Percentiles rank a stretch among this genome's conserved stretches.
Evolutionary conservation across 1,284 basidiomycete genomes (phyloP).

Genomic region (Tilletia setariae): DNA sequence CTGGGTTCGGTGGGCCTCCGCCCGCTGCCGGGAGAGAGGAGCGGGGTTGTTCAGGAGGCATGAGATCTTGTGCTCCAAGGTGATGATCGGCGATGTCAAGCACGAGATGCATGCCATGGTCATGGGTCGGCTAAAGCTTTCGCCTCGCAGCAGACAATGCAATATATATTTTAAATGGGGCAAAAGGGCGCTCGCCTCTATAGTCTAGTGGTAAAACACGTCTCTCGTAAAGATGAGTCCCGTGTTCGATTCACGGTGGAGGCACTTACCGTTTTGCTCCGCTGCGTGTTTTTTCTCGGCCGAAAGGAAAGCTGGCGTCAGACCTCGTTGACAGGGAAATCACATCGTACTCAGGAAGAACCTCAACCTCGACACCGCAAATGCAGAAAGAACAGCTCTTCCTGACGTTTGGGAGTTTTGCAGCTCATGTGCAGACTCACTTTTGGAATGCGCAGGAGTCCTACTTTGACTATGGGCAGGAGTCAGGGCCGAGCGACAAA

Average conservation of each 20-base stretch:
- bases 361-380: no score
- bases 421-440: conserved; percentile 48
- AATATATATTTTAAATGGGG: no score
- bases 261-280: background rate
- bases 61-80: no score
- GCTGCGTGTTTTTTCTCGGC: background rate
- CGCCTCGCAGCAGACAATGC: no score
- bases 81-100: no score
- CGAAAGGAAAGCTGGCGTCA: background rate
- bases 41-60: background rate
- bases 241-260: background rate
- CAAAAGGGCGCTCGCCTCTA: background rate
- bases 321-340: background rate
- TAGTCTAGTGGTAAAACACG: conserved; percentile 14
- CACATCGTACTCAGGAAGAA: no score
- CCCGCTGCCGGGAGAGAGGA: background rate
- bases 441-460: conserved; percentile 51
- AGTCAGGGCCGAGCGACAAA: conserved; percentile 10
- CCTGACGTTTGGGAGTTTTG: conserved; percentile 46
- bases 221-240: conserved; percentile 11
- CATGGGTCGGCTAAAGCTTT: no score
- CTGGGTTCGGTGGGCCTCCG: conserved; percentile 1
- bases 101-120: no score
- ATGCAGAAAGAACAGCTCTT: conserved; percentile 42
- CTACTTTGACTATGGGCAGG: conserved; percentile 27